A percentile compares a stretch with the other conserved stretches of the same genome.
These are phyloP conservation scores for Fusarium newnesense DNA, from an alignment of 2,329 filamentous ascomycete species.

Conservation along the genomic window DNA sequence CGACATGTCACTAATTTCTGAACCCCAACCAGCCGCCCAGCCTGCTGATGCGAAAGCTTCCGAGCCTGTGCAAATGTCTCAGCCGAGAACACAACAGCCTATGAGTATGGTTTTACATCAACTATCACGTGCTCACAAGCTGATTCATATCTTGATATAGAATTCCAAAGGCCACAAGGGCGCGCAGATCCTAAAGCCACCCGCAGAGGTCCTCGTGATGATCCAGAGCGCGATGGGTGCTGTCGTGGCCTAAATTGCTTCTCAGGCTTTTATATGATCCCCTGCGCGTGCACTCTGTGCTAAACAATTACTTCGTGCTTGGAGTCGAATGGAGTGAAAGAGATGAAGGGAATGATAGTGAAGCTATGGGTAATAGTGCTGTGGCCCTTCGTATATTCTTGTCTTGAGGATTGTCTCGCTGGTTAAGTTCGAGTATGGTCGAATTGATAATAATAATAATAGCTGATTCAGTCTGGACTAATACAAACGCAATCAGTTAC, in stretches of 20 bases:
- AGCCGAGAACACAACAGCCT: background rate
- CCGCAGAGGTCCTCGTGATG: background rate
- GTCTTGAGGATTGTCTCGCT: too few relatives aligned
- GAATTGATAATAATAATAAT: too few relatives aligned
- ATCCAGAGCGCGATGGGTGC: background rate
- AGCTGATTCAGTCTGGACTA: too few relatives aligned
- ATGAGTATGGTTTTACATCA: background rate
- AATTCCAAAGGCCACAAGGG: background rate
- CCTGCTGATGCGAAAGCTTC: background rate
- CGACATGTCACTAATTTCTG: background rate
- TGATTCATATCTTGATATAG: accelerated
- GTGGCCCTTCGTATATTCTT: too few relatives aligned
- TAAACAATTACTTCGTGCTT: background rate
- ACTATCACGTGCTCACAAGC: accelerated
- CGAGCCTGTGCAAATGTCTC: background rate
- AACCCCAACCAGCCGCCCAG: background rate
- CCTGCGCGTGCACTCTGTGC: background rate
- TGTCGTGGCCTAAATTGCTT: background rate
- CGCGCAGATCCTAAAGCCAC: background rate
- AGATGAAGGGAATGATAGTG: background rate
- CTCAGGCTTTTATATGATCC: background rate
- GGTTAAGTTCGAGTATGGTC: too few relatives aligned
- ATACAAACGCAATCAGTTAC: too few relatives aligned
- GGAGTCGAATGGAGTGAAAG: accelerated
- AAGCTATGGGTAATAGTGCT: too few relatives aligned